These are phyloP conservation scores for Lipomyces yamanashiensis DNA, from an alignment of 805 yeast species.

Conservation along the genomic window DNA sequence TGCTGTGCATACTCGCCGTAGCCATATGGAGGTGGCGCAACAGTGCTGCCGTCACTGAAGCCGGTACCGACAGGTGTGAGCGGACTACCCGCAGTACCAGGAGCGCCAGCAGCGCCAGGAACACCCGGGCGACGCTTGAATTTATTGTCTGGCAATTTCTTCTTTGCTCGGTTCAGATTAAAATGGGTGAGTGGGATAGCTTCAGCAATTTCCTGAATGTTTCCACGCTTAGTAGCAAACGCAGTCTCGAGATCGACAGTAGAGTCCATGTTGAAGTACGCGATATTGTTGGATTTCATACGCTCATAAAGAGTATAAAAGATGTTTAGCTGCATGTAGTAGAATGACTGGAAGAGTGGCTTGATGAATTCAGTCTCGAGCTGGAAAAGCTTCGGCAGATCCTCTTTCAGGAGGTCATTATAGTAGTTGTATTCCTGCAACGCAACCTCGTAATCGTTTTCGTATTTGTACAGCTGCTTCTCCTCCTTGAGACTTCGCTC, in stretches of 20 bases:
- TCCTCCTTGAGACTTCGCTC: slow-evolving; percentile 88
- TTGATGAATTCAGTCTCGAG: slow-evolving; percentile 90
- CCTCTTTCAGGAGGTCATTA: slow-evolving; percentile 90
- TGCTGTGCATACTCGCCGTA: slow-evolving; percentile 20
- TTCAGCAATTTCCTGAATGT: slow-evolving; percentile 87
- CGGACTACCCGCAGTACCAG: slow-evolving; percentile 3
- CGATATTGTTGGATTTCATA: slow-evolving; percentile 96
- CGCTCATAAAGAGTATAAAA: slow-evolving; percentile 88
- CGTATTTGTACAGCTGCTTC: slow-evolving; percentile 84
- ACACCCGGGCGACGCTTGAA: slow-evolving; percentile 37
- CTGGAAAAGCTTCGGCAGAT: slow-evolving; percentile 83
- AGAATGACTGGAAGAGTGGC: slow-evolving; percentile 91
- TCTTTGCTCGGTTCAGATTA: slow-evolving; percentile 47
- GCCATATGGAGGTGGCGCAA: slow-evolving; percentile 46
- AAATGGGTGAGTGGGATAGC: slow-evolving; percentile 89
- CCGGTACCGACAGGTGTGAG: slow-evolving; percentile 4
- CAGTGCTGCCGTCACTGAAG: slow-evolving; percentile 13
- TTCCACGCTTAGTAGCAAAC: slow-evolving; percentile 80
- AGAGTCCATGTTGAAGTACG: slow-evolving; percentile 84
- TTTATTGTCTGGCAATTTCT: slow-evolving; percentile 19
- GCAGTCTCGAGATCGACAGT: slow-evolving; percentile 74
- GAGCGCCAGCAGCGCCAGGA: slow-evolving; percentile 17
- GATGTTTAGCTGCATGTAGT: slow-evolving; percentile 96
- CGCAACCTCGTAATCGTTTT: slow-evolving; percentile 86
- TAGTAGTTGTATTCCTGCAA: slow-evolving; percentile 95